phyloP scores from a whole-genome alignment of 768 basidiomycete genomes.

The Mycena amicta region DNA sequence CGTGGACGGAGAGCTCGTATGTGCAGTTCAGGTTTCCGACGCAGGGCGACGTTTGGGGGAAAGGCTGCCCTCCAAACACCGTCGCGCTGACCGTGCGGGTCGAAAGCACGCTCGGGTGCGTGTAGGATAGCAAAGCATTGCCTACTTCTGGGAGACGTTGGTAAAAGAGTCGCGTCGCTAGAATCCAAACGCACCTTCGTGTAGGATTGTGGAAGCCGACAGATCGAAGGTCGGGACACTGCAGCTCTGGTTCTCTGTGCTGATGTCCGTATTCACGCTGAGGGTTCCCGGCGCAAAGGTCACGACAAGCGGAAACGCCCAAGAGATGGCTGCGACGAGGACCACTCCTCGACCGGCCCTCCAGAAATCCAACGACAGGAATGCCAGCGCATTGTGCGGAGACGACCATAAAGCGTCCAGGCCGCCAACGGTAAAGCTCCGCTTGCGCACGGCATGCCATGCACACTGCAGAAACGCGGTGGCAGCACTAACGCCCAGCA shows the following conservation, averaged over 20 bases:
- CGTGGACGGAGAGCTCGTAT: not conserved
- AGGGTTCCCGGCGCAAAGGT: conserved; percentile 10
- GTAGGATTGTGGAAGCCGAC: not conserved
- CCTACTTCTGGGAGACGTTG: too few species aligned
- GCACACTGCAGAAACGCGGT: conserved; percentile 10
- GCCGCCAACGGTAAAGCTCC: conserved; percentile 3
- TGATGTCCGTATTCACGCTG: not conserved
- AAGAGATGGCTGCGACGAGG: not conserved
- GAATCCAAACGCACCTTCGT: conserved; percentile 4
- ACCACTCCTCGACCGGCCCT: conserved; percentile 1
- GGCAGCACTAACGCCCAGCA: conserved; percentile 2
- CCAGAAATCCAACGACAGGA: conserved; percentile 10
- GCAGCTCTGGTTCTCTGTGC: not conserved
- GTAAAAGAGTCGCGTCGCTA: too few species aligned
- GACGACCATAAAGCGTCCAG: conserved; percentile 17
- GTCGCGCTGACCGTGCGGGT: conserved; percentile 1
- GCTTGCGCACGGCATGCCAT: conserved; percentile 3
- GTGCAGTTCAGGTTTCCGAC: conserved; percentile 9
- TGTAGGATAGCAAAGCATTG: not conserved
- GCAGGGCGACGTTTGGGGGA: conserved; percentile 4
- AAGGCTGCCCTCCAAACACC: conserved; percentile 3
- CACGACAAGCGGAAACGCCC: conserved; percentile 13
- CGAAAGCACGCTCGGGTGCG: not conserved
- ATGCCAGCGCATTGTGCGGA: not conserved
- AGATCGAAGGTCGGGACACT: conserved; percentile 7